Evolutionary conservation across 2,329 filamentous ascomycete genomes (phyloP).

Genomic region (Zopfia rhizophila): DNA sequence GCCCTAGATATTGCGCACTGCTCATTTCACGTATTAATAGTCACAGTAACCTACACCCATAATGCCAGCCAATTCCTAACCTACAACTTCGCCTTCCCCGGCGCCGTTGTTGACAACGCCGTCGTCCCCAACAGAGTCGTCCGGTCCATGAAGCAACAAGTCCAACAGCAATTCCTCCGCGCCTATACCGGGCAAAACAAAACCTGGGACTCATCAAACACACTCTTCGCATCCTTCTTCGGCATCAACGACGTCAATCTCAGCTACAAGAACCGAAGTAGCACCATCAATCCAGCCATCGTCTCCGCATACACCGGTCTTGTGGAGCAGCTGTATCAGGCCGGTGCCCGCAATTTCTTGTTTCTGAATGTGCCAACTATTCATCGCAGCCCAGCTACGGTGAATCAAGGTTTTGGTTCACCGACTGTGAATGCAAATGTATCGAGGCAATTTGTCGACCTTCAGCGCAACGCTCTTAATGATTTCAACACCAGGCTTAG

Average conservation of each 20-base stretch:
- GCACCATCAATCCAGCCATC: conserved; percentile 4
- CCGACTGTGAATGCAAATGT: too few relatives aligned
- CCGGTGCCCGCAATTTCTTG: conserved; percentile 13
- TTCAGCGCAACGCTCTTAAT: conserved; percentile 1
- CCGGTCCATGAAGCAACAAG: too few relatives aligned
- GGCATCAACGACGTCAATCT: conserved; percentile 17
- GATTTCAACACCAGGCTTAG: conserved; percentile 13
- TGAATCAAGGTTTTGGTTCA: too few relatives aligned
- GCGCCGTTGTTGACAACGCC: conserved; percentile 9
- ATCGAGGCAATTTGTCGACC: conserved; percentile 5
- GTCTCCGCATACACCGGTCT: conserved; percentile 10
- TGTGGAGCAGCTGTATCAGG: conserved; percentile 9
- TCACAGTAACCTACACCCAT: conserved; percentile 14
- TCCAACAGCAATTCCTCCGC: conserved; percentile 8
- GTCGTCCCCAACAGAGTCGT: too few relatives aligned
- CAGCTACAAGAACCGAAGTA: too few relatives aligned
- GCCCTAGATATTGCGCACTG: too few relatives aligned
- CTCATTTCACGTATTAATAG: too few relatives aligned
- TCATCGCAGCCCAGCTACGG: conserved; percentile 7
- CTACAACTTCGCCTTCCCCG: conserved; percentile 17
- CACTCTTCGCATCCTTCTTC: conserved; percentile 23
- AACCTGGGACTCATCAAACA: conserved; percentile 16
- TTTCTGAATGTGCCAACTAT: conserved; percentile 25
- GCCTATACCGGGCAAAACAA: conserved; percentile 4
- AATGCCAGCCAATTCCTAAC: conserved; percentile 9